Percentiles rank a stretch among this genome's conserved stretches.
Conservation (phyloP, 306 rosid genomes). For the Citrullus amarus region DNA sequence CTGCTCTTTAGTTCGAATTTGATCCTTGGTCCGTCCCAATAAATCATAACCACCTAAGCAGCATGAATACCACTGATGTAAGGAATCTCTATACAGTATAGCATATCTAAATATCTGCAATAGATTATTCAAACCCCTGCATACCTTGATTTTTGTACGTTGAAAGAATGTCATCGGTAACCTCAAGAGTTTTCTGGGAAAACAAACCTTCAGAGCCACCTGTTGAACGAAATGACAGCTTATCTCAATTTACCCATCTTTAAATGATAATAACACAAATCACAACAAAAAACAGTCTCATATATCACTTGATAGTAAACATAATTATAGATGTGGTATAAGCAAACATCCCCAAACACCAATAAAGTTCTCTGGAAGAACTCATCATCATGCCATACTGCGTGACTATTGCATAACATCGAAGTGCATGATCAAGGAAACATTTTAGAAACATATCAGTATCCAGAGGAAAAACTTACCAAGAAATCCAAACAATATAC, state of each 20-base stretch:
- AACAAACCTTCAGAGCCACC: slow-evolving; percentile 98
- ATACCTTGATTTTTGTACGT: slow-evolving; percentile 93
- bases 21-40: slow-evolving; percentile 94
- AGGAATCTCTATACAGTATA: neutral
- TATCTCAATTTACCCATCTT: slow-evolving; percentile 1
- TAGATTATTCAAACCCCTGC: slow-evolving; percentile 7
- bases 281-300: neutral
- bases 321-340: neutral
- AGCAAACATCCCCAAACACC: neutral
- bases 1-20: slow-evolving; percentile 87
- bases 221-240: slow-evolving; percentile 18
- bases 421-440: neutral
- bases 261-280: neutral
- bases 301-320: neutral
- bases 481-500: slow-evolving; percentile 72
- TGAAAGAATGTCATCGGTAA: slow-evolving; percentile 60
- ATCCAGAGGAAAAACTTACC: slow-evolving; percentile 28
- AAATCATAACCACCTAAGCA: slow-evolving; percentile 87
- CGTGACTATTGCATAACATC: neutral
- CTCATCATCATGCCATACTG: neutral
- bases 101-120: neutral
- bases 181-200: slow-evolving; percentile 84
- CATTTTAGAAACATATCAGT: neutral
- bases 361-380: neutral
- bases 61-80: neutral